Percentiles rank a stretch among this genome's conserved stretches.
Evolutionary conservation across 2,329 filamentous ascomycete species (phyloP).

Genomic region (Clarireedia hainanense): DNA sequence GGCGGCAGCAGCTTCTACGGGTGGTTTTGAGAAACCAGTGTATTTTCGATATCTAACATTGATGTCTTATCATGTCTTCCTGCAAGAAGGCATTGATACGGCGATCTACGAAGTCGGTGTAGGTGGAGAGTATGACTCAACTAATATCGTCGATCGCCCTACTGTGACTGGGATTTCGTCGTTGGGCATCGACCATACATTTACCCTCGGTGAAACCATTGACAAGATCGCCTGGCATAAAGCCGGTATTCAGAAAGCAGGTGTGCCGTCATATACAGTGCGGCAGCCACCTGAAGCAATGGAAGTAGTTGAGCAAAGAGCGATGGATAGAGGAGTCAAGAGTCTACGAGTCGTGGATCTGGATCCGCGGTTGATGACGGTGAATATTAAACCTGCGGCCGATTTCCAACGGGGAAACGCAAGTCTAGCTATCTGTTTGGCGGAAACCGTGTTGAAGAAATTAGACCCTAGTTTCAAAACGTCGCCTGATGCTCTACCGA

Average conservation of each 20-base stretch:
- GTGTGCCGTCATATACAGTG: slow-evolving; percentile 49
- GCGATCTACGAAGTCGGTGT: slow-evolving; percentile 61
- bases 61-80: slow-evolving; percentile 59
- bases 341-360: slow-evolving; percentile 38
- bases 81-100: slow-evolving; percentile 52
- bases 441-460: slow-evolving; percentile 40
- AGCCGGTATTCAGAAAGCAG: slow-evolving; percentile 60
- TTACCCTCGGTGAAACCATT: slow-evolving; percentile 52
- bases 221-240: slow-evolving; percentile 69
- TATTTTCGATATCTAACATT: slow-evolving; percentile 57
- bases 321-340: slow-evolving; percentile 42
- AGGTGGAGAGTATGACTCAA: slow-evolving; percentile 61
- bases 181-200: slow-evolving; percentile 63
- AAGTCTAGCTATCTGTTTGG: slow-evolving; percentile 42
- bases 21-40: slow-evolving; percentile 35
- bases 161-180: slow-evolving; percentile 53
- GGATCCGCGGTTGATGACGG: slow-evolving; percentile 38
- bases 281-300: slow-evolving; percentile 41
- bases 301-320: slow-evolving; percentile 41
- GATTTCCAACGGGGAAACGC: slow-evolving; percentile 54
- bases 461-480: slow-evolving; percentile 30
- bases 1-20: slow-evolving; percentile 22
- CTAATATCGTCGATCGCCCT: slow-evolving; percentile 54
- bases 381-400: slow-evolving; percentile 43
- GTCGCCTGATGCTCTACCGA: slow-evolving; percentile 32